These are phyloP conservation scores for Fraxinus xanthoxyloides DNA, from an alignment of 305 asterid species.

Conservation along the genomic window DNA sequence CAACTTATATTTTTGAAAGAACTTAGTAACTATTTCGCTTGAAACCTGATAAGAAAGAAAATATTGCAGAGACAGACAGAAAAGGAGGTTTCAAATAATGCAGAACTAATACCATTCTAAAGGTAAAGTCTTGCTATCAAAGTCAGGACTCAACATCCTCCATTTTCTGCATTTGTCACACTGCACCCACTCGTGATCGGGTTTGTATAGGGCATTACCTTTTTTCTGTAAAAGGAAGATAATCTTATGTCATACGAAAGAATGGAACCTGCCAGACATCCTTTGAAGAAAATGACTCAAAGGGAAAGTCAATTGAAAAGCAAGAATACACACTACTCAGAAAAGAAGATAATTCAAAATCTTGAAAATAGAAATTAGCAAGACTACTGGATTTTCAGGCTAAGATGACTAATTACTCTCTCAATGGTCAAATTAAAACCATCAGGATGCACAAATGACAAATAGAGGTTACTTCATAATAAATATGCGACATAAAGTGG, in stretches of 20 bases:
- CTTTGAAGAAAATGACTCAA: not conserved
- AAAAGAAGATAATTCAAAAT: not conserved
- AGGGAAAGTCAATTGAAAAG: not conserved
- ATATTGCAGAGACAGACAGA: not conserved
- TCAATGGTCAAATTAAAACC: not conserved
- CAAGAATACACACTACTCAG: not conserved
- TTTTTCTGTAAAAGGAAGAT: conserved; percentile 39
- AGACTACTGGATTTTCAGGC: not conserved
- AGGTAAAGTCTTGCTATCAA: conserved; percentile 52
- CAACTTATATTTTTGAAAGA: not conserved
- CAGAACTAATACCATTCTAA: conserved; percentile 48
- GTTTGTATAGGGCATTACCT: conserved; percentile 40
- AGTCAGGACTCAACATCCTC: conserved; percentile 51
- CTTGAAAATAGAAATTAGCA: not conserved
- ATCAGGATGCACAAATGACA: not conserved
- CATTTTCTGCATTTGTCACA: conserved; percentile 83
- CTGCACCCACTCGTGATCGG: conserved; percentile 78
- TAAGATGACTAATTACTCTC: not conserved
- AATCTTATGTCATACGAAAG: conserved; percentile 19
- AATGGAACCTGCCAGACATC: not conserved
- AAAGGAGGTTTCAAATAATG: not conserved
- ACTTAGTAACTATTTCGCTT: conserved; percentile 2
- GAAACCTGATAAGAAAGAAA: not conserved
- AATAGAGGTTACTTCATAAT: not conserved
- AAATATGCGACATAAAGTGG: not conserved